Evolutionary conservation across 345 rosid species (phyloP).

Genomic region (Lumnitzera littorea): DNA sequence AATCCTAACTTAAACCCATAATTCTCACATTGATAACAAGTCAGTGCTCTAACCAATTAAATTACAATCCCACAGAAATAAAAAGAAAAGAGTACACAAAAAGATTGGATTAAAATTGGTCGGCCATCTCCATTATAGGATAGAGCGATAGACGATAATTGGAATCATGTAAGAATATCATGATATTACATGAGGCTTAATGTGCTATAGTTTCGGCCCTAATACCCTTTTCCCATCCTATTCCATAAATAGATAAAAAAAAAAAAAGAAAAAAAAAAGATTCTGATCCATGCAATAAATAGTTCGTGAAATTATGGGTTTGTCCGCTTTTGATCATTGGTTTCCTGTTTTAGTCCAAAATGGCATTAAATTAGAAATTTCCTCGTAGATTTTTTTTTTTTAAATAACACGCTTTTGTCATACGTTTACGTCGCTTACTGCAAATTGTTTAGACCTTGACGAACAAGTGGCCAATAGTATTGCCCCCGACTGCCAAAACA

Average conservation of each 20-base stretch:
- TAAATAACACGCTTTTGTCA: neutral
- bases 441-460: no score
- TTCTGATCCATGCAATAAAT: slow-evolving; percentile 24
- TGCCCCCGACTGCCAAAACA: no score
- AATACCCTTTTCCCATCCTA: slow-evolving; percentile 21
- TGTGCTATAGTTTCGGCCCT: slow-evolving; percentile 22
- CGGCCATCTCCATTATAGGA: slow-evolving; percentile 5
- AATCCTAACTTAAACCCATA: no score
- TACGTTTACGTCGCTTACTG: neutral
- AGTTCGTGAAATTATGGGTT: slow-evolving; percentile 17
- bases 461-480: no score
- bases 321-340: slow-evolving; percentile 29
- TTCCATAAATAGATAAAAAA: slow-evolving; percentile 17
- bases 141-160: neutral
- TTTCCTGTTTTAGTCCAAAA: slow-evolving; percentile 21
- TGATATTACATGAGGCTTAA: neutral
- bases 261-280: slow-evolving; percentile 3
- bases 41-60: no score
- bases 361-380: slow-evolving; percentile 1
- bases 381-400: neutral
- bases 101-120: neutral
- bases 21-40: no score
- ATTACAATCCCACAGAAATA: no score
- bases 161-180: neutral
- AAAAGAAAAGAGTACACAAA: no score